These are phyloP conservation scores for Thoreauomyces humboldtii DNA, from an alignment of 192 early-diverging fungal genomes.

Conservation along the genomic window DNA sequence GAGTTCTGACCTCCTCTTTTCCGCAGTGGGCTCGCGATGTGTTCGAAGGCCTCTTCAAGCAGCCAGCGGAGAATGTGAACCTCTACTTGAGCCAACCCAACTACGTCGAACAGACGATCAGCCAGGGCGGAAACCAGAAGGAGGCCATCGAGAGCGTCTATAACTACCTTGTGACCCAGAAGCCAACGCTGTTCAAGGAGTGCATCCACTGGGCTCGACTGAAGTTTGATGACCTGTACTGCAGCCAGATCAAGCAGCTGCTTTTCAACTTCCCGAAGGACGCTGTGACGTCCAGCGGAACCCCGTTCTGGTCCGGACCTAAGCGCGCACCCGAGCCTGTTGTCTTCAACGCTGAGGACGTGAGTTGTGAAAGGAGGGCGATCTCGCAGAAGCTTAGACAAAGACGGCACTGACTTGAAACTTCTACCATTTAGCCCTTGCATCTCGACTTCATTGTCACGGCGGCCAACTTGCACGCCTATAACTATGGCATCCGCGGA, in stretches of 20 bases:
- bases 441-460: slow-evolving; percentile 91
- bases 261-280: slow-evolving; percentile 97
- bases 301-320: slow-evolving; percentile 94
- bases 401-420: not conserved
- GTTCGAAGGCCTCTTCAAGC: slow-evolving; percentile 91
- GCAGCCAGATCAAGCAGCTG: slow-evolving; percentile 91
- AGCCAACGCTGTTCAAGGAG: slow-evolving; percentile 84
- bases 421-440: slow-evolving; percentile 40
- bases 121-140: slow-evolving; percentile 72
- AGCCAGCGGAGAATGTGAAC: slow-evolving; percentile 94
- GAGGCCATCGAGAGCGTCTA: slow-evolving; percentile 76
- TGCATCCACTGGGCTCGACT: slow-evolving; percentile 90
- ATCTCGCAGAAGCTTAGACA: slow-evolving; percentile 3
- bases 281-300: slow-evolving; percentile 82
- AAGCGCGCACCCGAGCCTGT: slow-evolving; percentile 90
- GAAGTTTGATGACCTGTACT: slow-evolving; percentile 90
- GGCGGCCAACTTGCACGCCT: slow-evolving; percentile 91
- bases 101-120: slow-evolving; percentile 72
- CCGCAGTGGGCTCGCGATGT: slow-evolving; percentile 90
- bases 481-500: slow-evolving; percentile 91
- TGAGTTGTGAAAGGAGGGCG: slow-evolving; percentile 16
- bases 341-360: slow-evolving; percentile 73
- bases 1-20: not conserved
- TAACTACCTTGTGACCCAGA: slow-evolving; percentile 70
- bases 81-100: slow-evolving; percentile 82